Conservation (phyloP, 2,329 filamentous ascomycete species). For the Cadophora gregata region DNA sequence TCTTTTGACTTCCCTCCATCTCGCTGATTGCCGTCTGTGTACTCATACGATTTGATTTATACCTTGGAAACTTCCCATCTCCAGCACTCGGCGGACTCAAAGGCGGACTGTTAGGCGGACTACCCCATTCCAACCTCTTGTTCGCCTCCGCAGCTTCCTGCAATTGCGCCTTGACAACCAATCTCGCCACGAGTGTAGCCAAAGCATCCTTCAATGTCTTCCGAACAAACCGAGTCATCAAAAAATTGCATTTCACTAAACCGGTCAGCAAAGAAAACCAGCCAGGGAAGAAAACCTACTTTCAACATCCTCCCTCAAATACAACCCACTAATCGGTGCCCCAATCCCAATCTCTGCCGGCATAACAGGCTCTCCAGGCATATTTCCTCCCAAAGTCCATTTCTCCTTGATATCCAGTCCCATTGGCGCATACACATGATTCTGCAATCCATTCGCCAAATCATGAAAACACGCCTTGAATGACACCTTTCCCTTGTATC, state of each 20-base stretch:
- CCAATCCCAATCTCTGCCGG: conserved; percentile 69
- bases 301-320: conserved; percentile 81
- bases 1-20: conserved; percentile 28
- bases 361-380: conserved; percentile 71
- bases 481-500: conserved; percentile 66
- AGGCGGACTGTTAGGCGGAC: conserved; percentile 23
- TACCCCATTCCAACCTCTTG: conserved; percentile 27
- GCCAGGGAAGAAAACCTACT: conserved; percentile 39
- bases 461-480: conserved; percentile 85
- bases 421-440: conserved; percentile 82
- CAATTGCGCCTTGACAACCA: conserved; percentile 57
- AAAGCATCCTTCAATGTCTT: conserved; percentile 80
- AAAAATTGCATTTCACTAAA: conserved; percentile 71
- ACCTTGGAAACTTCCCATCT: conserved; percentile 25
- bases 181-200: conserved; percentile 68
- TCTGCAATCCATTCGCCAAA: conserved; percentile 73
- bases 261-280: neutral
- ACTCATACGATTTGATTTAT: conserved; percentile 23
- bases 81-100: conserved; percentile 23
- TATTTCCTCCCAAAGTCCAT: conserved; percentile 75
- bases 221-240: conserved; percentile 78
- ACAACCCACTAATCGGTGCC: conserved; percentile 71
- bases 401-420: conserved; percentile 78
- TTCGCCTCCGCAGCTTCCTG: conserved; percentile 38
- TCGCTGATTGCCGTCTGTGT: conserved; percentile 29